Evolutionary conservation across 1,284 basidiomycete species (phyloP).

Genomic region (Pterulicium gracile): DNA sequence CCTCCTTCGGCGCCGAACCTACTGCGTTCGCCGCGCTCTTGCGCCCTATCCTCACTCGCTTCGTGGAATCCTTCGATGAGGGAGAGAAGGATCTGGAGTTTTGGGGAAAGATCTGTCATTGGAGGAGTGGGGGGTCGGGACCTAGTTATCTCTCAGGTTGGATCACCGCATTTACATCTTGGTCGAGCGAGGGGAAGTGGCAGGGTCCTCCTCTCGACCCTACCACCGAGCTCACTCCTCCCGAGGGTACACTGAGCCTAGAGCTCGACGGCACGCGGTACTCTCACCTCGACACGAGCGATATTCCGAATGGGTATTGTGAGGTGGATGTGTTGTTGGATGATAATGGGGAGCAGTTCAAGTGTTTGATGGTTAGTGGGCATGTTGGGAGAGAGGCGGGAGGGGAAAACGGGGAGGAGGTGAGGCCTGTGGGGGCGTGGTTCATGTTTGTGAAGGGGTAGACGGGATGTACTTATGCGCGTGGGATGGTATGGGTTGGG

Average conservation of each 20-base stretch:
- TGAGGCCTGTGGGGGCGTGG: too few relatives aligned
- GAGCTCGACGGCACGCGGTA: slow-evolving; percentile 25
- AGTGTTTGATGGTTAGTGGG: slow-evolving; percentile 29
- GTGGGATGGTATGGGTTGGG: too few relatives aligned
- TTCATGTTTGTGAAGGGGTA: too few relatives aligned
- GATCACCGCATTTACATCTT: slow-evolving; percentile 30
- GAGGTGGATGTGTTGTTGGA: slow-evolving; percentile 26
- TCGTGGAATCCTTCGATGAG: slow-evolving; percentile 22
- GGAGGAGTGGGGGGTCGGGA: slow-evolving; percentile 13
- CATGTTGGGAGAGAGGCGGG: slow-evolving; percentile 21
- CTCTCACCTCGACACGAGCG: slow-evolving; percentile 18
- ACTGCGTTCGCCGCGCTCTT: slow-evolving; percentile 23
- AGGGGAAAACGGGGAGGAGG: too few relatives aligned
- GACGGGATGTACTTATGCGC: too few relatives aligned
- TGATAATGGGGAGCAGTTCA: slow-evolving; percentile 21
- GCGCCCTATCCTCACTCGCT: slow-evolving; percentile 22
- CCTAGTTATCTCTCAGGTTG: slow-evolving; percentile 19
- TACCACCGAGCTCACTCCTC: too few relatives aligned
- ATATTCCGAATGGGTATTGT: slow-evolving; percentile 24
- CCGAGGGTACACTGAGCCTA: slow-evolving; percentile 14
- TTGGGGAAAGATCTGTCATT: slow-evolving; percentile 19
- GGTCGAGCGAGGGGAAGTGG: slow-evolving; percentile 16
- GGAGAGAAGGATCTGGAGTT: slow-evolving; percentile 18
- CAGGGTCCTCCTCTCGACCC: slow-evolving; percentile 5
- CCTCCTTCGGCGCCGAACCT: slow-evolving; percentile 22